Evolutionary conservation across 371 early-diverging fungal species (phyloP).

Genomic region (Mucor sp.): DNA sequence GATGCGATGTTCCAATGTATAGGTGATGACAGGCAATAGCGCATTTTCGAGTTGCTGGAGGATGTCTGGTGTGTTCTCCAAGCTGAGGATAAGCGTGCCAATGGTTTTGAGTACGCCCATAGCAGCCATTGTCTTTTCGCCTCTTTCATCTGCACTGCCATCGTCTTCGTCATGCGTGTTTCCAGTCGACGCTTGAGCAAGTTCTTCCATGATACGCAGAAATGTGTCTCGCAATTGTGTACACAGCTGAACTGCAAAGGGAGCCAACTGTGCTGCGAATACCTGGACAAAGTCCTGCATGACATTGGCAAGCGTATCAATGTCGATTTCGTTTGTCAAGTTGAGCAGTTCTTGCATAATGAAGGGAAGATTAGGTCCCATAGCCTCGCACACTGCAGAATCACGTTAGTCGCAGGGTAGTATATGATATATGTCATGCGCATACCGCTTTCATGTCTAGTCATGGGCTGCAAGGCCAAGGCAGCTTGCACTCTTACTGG

Average conservation of each 20-base stretch:
- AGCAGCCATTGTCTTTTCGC: slow-evolving; percentile 88
- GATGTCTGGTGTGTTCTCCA: slow-evolving; percentile 69
- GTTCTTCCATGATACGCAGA: slow-evolving; percentile 77
- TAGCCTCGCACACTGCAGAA: slow-evolving; percentile 59
- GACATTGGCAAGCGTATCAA: slow-evolving; percentile 83
- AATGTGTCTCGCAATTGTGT: slow-evolving; percentile 83
- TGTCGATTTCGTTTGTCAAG: slow-evolving; percentile 87
- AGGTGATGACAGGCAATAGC: slow-evolving; percentile 70
- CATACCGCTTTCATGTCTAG: slow-evolving; percentile 65
- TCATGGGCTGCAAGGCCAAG: slow-evolving; percentile 75
- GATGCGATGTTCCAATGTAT: slow-evolving; percentile 73
- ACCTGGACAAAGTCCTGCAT: slow-evolving; percentile 89
- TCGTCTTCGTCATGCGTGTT: slow-evolving; percentile 40
- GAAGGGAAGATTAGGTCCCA: slow-evolving; percentile 75
- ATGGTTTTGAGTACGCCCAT: slow-evolving; percentile 93
- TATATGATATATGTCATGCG: neutral
- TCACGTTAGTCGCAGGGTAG: neutral
- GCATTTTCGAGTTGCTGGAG: slow-evolving; percentile 70
- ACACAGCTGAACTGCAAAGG: slow-evolving; percentile 87
- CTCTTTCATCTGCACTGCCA: slow-evolving; percentile 55
- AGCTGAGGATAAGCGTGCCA: slow-evolving; percentile 73
- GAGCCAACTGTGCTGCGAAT: slow-evolving; percentile 86
- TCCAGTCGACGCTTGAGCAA: slow-evolving; percentile 39
- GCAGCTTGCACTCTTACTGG: slow-evolving; percentile 88
- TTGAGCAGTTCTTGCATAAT: slow-evolving; percentile 85